phyloP scores from a whole-genome alignment of 805 yeast genomes.

The Lipomyces orientalis region DNA sequence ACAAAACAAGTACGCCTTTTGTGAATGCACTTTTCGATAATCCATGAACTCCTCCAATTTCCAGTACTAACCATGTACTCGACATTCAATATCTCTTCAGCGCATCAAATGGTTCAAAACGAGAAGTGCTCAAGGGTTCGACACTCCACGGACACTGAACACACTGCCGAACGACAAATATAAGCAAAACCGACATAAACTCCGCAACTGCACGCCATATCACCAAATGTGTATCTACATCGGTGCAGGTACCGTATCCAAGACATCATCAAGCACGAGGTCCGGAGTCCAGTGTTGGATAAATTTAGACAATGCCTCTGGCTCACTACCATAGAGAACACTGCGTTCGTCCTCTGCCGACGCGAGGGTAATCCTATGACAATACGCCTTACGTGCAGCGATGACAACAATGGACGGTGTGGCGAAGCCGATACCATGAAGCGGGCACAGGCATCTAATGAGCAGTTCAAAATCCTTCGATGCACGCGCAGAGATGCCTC shows the following conservation, averaged over 20 bases:
- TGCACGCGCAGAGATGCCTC: constrained; percentile 59
- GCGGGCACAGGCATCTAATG: constrained; percentile 51
- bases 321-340: constrained; percentile 62
- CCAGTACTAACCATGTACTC: neutral
- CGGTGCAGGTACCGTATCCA: constrained; percentile 60
- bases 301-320: constrained; percentile 50
- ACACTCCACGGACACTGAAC: neutral
- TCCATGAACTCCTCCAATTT: neutral
- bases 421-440: constrained; percentile 52
- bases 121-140: neutral
- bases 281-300: constrained; percentile 54
- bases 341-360: constrained; percentile 57
- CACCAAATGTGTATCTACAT: constrained; percentile 42
- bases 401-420: constrained; percentile 60
- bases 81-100: neutral
- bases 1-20: neutral
- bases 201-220: neutral
- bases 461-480: constrained; percentile 51
- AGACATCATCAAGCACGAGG: constrained; percentile 58
- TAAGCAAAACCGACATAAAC: neutral
- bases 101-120: neutral
- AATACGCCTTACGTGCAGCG: constrained; percentile 57
- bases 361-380: constrained; percentile 52
- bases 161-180: neutral
- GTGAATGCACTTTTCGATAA: neutral